These are phyloP conservation scores for Scutellaria barbata DNA, from an alignment of 257 asterid species.

Conservation along the genomic window DNA sequence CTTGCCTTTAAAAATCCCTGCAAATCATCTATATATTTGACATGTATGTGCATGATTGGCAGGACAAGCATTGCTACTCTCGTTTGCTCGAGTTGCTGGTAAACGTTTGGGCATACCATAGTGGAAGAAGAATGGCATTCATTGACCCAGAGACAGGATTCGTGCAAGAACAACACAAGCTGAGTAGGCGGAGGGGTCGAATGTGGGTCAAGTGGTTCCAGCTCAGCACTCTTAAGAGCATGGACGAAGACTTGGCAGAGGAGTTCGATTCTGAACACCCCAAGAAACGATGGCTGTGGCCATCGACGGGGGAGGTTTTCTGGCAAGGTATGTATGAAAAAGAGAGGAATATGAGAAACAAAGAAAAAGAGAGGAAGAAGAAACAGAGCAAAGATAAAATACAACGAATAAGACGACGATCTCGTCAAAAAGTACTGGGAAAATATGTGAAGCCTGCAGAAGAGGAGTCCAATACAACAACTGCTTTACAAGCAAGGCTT, in stretches of 20 bases:
- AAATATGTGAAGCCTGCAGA: slow-evolving; percentile 77
- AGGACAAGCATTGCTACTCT: slow-evolving; percentile 90
- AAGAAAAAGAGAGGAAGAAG: slow-evolving; percentile 63
- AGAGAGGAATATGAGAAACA: slow-evolving; percentile 58
- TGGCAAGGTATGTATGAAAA: slow-evolving; percentile 76
- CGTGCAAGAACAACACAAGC: slow-evolving; percentile 72
- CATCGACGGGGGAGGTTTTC: slow-evolving; percentile 77
- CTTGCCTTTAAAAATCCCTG: not conserved
- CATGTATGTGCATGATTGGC: slow-evolving; percentile 23
- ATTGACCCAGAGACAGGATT: slow-evolving; percentile 66
- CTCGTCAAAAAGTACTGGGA: slow-evolving; percentile 71
- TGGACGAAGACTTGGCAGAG: slow-evolving; percentile 91
- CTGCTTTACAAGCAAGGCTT: slow-evolving; percentile 18
- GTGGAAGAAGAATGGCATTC: slow-evolving; percentile 78
- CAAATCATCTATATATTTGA: not conserved
- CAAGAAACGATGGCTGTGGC: slow-evolving; percentile 74
- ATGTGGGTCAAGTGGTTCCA: slow-evolving; percentile 97
- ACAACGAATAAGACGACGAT: slow-evolving; percentile 57
- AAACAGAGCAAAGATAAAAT: slow-evolving; percentile 69
- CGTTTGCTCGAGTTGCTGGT: slow-evolving; percentile 78
- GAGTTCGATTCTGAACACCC: slow-evolving; percentile 70
- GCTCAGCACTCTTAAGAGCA: slow-evolving; percentile 65
- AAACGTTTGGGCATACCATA: slow-evolving; percentile 93
- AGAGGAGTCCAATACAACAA: slow-evolving; percentile 59
- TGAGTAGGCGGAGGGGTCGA: slow-evolving; percentile 63